These are phyloP conservation scores for Phytophthora citrophthora DNA, from an alignment of 352 stramenopile genomes.

Conservation along the genomic window DNA sequence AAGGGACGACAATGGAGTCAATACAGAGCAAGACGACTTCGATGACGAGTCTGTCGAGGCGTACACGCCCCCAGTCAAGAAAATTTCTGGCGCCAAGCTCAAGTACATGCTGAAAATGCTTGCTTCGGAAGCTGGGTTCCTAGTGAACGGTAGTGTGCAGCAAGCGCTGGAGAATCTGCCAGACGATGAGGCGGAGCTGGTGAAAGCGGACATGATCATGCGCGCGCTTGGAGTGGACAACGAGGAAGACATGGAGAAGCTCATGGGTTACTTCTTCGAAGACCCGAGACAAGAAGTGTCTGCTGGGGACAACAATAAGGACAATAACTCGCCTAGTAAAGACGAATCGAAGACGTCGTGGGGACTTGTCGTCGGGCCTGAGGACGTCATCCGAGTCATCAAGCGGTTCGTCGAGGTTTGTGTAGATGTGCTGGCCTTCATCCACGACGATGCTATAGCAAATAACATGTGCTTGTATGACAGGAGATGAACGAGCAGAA, in stretches of 20 bases:
- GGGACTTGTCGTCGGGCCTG: conserved; percentile 76
- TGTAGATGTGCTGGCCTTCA: not conserved
- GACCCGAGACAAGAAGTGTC: conserved; percentile 64
- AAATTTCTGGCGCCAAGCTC: conserved; percentile 84
- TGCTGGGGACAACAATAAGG: conserved; percentile 27
- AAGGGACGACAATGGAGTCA: conserved; percentile 23
- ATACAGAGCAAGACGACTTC: conserved; percentile 28
- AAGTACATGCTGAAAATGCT: conserved; percentile 92
- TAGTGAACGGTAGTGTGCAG: conserved; percentile 84
- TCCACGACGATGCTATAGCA: too few species aligned
- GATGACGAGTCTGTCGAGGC: conserved; percentile 63
- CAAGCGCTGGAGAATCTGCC: conserved; percentile 78
- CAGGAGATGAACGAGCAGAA: conserved; percentile 82
- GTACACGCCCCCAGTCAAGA: conserved; percentile 50
- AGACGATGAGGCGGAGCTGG: conserved; percentile 81
- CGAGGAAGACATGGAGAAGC: conserved; percentile 85
- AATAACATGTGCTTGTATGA: conserved; percentile 1
- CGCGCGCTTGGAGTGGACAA: conserved; percentile 83
- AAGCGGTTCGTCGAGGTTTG: conserved; percentile 89
- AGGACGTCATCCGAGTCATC: conserved; percentile 90
- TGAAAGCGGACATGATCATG: conserved; percentile 91
- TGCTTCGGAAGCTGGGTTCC: conserved; percentile 85
- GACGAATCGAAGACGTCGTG: conserved; percentile 32
- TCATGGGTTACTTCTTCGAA: conserved; percentile 85
- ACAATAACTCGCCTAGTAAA: conserved; percentile 4